phyloP scores from a whole-genome alignment of 257 asterid genomes.

The Lycium barbarum region DNA sequence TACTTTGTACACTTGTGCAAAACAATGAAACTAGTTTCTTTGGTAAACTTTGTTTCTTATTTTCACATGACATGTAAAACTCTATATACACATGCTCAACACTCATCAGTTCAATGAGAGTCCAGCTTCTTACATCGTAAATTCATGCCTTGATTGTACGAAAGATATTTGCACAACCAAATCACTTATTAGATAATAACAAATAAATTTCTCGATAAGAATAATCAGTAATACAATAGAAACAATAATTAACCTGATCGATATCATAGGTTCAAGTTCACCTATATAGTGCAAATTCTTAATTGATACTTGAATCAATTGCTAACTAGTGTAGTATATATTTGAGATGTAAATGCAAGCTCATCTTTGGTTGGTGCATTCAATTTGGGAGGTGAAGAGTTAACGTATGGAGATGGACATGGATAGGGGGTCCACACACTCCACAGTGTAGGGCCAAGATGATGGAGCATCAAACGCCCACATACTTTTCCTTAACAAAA shows the following conservation, averaged over 20 bases:
- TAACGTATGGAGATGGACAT: conserved; percentile 1
- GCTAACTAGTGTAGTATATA: neutral
- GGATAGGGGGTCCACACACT: neutral
- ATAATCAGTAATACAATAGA: neutral
- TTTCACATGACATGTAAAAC: neutral
- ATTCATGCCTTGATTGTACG: neutral
- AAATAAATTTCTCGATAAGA: neutral
- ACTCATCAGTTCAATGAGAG: neutral
- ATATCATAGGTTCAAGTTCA: neutral
- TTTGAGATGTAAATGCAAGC: conserved; percentile 2
- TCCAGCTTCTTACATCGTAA: neutral
- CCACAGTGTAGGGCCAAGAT: neutral
- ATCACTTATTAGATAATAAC: neutral
- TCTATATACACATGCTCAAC: neutral
- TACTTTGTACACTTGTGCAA: neutral
- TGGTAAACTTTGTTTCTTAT: neutral
- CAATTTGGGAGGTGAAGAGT: conserved; percentile 5
- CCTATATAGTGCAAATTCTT: too few species aligned
- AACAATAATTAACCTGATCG: neutral
- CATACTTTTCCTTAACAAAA: conserved; percentile 23
- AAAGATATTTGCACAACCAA: neutral
- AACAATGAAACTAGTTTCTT: neutral
- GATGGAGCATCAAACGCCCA: neutral
- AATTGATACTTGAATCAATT: neutral
- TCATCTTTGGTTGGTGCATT: conserved; percentile 18